Evolutionary conservation across 73 alveolate genomes (phyloP).

Genomic region (Symbiodinium natans): DNA sequence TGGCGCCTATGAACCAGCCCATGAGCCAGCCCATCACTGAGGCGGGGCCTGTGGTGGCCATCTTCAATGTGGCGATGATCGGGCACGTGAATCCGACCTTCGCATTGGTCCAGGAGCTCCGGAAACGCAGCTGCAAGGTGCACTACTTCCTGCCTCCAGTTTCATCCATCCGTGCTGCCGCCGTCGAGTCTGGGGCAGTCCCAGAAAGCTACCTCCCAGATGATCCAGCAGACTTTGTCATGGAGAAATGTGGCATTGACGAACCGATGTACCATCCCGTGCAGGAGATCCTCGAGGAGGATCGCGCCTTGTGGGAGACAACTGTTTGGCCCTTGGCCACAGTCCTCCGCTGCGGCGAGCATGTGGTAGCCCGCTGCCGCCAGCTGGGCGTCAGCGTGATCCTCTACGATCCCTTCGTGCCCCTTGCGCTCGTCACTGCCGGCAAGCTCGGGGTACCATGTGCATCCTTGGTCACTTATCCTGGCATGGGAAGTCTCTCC

Average conservation of each 20-base stretch:
- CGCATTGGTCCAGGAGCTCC: constrained; percentile 63
- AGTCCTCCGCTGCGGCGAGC: constrained; percentile 41
- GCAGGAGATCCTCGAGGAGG: not conserved
- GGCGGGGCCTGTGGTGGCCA: not conserved
- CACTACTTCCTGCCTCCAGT: constrained; percentile 67
- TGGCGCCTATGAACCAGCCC: not conserved
- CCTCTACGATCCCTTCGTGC: constrained; percentile 56
- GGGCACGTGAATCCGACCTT: constrained; percentile 74
- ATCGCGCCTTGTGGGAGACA: not conserved
- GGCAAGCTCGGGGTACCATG: not conserved
- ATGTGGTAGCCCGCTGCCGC: constrained; percentile 17
- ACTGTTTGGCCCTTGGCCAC: constrained; percentile 49
- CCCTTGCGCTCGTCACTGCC: constrained; percentile 42
- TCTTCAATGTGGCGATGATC: constrained; percentile 81
- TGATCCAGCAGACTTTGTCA: constrained; percentile 17
- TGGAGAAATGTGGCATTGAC: constrained; percentile 67
- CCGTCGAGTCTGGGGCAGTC: constrained; percentile 37
- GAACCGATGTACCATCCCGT: not conserved
- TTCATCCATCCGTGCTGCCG: constrained; percentile 25
- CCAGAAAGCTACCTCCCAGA: constrained; percentile 53
- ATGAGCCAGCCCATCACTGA: not conserved
- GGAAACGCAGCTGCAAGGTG: constrained; percentile 28
- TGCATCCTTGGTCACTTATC: constrained; percentile 41
- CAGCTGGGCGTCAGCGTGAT: constrained; percentile 23
- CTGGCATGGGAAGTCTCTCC: constrained; percentile 40